phyloP scores from a whole-genome alignment of 2,329 filamentous ascomycete species.

The Macroventuria anomochaeta region DNA sequence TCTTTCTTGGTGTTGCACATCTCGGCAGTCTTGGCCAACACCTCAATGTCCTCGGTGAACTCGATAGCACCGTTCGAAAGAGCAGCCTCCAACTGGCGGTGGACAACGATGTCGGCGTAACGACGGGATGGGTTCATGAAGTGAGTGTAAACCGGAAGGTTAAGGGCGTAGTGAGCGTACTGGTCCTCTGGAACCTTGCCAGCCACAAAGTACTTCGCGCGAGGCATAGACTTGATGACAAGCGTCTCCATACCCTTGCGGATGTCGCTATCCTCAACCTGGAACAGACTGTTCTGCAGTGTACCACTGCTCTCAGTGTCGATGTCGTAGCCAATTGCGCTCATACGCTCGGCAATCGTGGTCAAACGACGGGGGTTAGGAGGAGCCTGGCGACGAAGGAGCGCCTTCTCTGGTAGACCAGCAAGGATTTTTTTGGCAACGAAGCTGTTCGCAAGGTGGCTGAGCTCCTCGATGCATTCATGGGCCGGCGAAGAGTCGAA shows the following conservation, averaged over 20 bases:
- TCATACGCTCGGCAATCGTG: slow-evolving; percentile 93
- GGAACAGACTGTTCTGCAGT: slow-evolving; percentile 93
- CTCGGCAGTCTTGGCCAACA: slow-evolving; percentile 88
- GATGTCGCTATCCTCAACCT: slow-evolving; percentile 84
- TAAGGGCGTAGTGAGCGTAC: slow-evolving; percentile 88
- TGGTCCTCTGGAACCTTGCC: slow-evolving; percentile 79
- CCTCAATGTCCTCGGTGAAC: slow-evolving; percentile 88
- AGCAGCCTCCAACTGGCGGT: slow-evolving; percentile 89
- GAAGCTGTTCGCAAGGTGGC: slow-evolving; percentile 89
- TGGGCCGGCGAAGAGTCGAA: slow-evolving; percentile 90
- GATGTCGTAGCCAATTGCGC: slow-evolving; percentile 85
- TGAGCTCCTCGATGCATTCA: slow-evolving; percentile 92
- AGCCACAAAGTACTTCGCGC: slow-evolving; percentile 92
- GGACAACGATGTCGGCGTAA: slow-evolving; percentile 93
- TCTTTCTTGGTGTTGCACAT: slow-evolving; percentile 99
- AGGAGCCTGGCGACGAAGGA: slow-evolving; percentile 83
- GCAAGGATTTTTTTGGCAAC: slow-evolving; percentile 83
- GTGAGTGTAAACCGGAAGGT: slow-evolving; percentile 93
- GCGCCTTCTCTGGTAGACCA: slow-evolving; percentile 86
- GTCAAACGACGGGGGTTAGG: slow-evolving; percentile 88
- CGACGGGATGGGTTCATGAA: slow-evolving; percentile 95
- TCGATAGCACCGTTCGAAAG: slow-evolving; percentile 82
- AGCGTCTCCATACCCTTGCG: slow-evolving; percentile 98
- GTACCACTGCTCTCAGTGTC: slow-evolving; percentile 88
- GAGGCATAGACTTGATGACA: slow-evolving; percentile 91